phyloP scores from a whole-genome alignment of 73 alveolate genomes.

The Blepharisma japonicum region DNA sequence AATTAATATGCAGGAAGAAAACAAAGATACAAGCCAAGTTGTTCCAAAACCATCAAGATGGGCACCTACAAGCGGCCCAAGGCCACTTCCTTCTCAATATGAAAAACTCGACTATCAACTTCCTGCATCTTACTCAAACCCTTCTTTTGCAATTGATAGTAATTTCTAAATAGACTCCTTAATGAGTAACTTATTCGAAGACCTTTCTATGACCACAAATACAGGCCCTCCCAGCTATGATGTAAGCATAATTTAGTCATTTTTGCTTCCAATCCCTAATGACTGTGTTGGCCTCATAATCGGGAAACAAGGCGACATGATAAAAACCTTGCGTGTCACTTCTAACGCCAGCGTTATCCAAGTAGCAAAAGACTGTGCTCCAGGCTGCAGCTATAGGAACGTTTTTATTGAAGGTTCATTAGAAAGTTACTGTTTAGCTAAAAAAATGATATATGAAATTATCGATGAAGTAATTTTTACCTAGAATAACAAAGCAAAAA shows the following conservation, averaged over 20 bases:
- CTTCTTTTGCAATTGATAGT: slow-evolving; percentile 13
- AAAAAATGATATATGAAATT: slow-evolving; percentile 62
- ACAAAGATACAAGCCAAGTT: too few species aligned
- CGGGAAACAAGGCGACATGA: slow-evolving; percentile 85
- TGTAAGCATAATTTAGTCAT: not conserved
- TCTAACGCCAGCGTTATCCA: slow-evolving; percentile 70
- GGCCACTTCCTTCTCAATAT: too few species aligned
- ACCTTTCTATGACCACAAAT: slow-evolving; percentile 15
- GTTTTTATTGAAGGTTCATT: slow-evolving; percentile 71
- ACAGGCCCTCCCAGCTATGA: slow-evolving; percentile 30
- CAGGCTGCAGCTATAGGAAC: slow-evolving; percentile 62
- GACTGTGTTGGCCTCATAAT: slow-evolving; percentile 87
- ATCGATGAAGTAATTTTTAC: slow-evolving; percentile 37
- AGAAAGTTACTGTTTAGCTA: slow-evolving; percentile 64
- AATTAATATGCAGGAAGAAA: too few species aligned
- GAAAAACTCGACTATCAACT: too few species aligned
- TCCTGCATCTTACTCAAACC: too few species aligned
- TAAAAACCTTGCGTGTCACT: slow-evolving; percentile 59
- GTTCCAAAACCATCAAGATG: too few species aligned
- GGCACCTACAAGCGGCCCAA: too few species aligned
- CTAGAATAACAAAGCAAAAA: slow-evolving; percentile 21
- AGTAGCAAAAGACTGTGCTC: slow-evolving; percentile 77
- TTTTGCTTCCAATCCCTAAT: slow-evolving; percentile 71
- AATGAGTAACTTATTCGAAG: slow-evolving; percentile 26
- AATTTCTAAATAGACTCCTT: not conserved